These are phyloP conservation scores for Tylopilus microsporus DNA, from an alignment of 1,284 basidiomycete species.

Conservation along the genomic window DNA sequence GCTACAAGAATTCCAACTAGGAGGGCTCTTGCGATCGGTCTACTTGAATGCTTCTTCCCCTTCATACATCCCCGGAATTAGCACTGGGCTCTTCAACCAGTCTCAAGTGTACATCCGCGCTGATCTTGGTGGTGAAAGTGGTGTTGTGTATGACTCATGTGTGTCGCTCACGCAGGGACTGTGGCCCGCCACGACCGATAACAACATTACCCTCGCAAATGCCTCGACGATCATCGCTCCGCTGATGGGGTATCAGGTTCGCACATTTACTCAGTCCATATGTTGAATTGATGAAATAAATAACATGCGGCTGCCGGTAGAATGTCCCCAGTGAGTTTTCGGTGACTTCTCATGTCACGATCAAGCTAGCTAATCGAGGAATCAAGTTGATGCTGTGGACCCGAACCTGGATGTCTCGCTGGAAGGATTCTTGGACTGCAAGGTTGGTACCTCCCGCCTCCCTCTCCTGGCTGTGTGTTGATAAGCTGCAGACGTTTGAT, in stretches of 20 bases:
- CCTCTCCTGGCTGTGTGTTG: neutral
- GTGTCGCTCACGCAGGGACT: conserved; percentile 69
- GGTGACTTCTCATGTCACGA: conserved; percentile 30
- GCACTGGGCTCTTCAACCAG: conserved; percentile 43
- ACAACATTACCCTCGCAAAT: conserved; percentile 64
- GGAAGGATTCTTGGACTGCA: conserved; percentile 62
- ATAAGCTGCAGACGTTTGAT: conserved; percentile 44
- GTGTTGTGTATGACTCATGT: conserved; percentile 68
- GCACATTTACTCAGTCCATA: conserved; percentile 9
- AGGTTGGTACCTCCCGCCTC: conserved; percentile 34
- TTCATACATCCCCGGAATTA: conserved; percentile 57
- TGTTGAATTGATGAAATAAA: neutral
- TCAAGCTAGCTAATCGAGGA: conserved; percentile 26
- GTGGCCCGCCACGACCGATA: conserved; percentile 53
- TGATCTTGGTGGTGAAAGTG: conserved; percentile 73
- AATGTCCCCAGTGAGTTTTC: conserved; percentile 57
- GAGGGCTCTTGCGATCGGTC: conserved; percentile 52
- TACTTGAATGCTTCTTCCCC: conserved; percentile 61
- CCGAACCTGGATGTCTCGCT: conserved; percentile 57
- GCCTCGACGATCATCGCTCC: conserved; percentile 65
- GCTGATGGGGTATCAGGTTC: conserved; percentile 66
- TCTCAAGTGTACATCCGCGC: conserved; percentile 50
- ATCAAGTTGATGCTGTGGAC: conserved; percentile 60
- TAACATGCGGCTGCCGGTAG: conserved; percentile 22
- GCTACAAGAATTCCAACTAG: conserved; percentile 63